These are phyloP conservation scores for Dryadomyces quercus-mongolicae DNA, from an alignment of 2,329 filamentous ascomycete genomes.

Conservation along the genomic window DNA sequence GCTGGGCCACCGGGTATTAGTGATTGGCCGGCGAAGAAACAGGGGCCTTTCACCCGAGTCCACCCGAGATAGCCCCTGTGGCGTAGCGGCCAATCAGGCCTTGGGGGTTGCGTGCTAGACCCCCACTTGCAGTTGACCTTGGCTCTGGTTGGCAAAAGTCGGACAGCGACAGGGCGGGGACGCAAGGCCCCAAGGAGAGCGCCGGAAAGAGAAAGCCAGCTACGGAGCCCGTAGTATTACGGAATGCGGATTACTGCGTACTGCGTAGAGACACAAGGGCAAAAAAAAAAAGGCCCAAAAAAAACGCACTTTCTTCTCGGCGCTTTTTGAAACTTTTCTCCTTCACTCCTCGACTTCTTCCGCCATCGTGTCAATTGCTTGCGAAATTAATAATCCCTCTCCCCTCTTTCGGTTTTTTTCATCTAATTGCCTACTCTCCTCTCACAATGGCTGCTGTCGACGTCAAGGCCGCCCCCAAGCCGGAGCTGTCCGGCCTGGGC, in stretches of 20 bases:
- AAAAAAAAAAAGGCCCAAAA: neutral
- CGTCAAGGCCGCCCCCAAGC: conserved; percentile 27
- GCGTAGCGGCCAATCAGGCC: neutral
- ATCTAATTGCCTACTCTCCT: no score
- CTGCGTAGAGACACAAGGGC: no score
- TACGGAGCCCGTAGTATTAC: no score
- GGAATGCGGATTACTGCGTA: no score
- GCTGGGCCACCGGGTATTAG: no score
- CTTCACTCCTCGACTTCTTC: conserved; percentile 1
- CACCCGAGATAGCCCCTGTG: neutral
- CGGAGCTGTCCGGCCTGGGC: conserved; percentile 36
- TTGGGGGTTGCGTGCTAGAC: neutral
- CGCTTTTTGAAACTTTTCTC: neutral
- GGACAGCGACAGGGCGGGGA: no score
- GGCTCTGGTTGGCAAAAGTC: no score
- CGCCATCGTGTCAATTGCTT: neutral
- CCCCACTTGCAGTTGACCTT: neutral
- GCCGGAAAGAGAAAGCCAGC: no score
- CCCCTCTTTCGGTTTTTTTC: no score
- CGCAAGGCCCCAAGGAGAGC: no score
- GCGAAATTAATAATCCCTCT: no score
- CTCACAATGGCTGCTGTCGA: conserved; percentile 35
- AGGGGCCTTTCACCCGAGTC: neutral
- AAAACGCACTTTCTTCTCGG: neutral
- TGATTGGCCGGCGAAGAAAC: no score